A percentile compares a stretch with the other conserved stretches of the same genome.
These are phyloP conservation scores for Aspergillus sp. DNA, from an alignment of 2,329 filamentous ascomycete genomes.

Conservation along the genomic window DNA sequence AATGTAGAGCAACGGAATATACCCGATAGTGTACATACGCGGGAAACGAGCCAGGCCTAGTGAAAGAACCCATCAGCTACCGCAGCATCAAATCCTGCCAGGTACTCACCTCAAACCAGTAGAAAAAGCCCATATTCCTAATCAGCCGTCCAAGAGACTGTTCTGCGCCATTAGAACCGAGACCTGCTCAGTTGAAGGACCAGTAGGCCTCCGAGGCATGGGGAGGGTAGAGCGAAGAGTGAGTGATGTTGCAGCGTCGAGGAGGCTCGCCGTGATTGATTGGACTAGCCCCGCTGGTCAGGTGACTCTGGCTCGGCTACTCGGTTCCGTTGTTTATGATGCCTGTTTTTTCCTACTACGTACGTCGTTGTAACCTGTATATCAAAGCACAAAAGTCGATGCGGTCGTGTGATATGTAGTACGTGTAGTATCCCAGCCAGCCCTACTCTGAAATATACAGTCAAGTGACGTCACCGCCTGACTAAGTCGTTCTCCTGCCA, in stretches of 20 bases:
- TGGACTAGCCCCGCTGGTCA: too few relatives aligned
- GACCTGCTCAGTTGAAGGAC: neutral
- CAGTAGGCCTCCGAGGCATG: too few relatives aligned
- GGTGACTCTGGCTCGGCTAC: too few relatives aligned
- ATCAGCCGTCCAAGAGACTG: neutral
- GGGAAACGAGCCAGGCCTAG: constrained; percentile 29
- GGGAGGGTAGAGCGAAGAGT: too few relatives aligned
- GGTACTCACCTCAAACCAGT: constrained; percentile 2
- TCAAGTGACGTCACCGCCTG: too few relatives aligned
- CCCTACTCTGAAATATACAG: too few relatives aligned
- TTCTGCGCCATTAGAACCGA: constrained; percentile 7
- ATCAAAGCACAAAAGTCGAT: too few relatives aligned
- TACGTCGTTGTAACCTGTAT: too few relatives aligned
- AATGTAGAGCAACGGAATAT: constrained; percentile 1
- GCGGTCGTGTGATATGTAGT: too few relatives aligned
- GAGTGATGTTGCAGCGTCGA: too few relatives aligned
- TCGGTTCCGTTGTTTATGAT: neutral
- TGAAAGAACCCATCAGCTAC: constrained; percentile 7
- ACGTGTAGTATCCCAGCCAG: too few relatives aligned
- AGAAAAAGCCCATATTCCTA: neutral
- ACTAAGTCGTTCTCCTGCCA: too few relatives aligned
- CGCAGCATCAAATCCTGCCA: neutral
- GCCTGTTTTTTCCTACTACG: neutral
- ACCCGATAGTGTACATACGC: constrained; percentile 19
- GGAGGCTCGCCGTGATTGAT: neutral